Base-by-base conservation (phyloP, 169 alveolate species). In the Plasmodium falciparum region DNA sequence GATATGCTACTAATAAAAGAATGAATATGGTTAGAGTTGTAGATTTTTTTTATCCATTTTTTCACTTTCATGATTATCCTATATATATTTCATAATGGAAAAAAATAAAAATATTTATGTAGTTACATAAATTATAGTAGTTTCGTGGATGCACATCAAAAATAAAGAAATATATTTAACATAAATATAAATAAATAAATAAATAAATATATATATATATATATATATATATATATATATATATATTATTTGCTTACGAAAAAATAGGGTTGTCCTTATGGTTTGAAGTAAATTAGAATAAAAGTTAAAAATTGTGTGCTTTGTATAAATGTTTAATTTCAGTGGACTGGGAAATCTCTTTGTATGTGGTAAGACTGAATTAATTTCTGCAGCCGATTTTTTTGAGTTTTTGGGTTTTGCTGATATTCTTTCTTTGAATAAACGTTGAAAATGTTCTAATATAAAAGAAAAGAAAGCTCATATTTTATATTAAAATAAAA, bases 351-450 rank as follows among this genome's bases (percentile, higher is more conserved):
- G 80, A 56, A 83, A 61, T 83, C 91, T 47, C 29, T 70, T 69
- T 12, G 85, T 69, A 63, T 83, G 91, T 17, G 71, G 61, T 54
- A 11, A 83, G 49, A 49, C 56, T 33, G 73, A 22, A 52, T 54
- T 22, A 54, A 69, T 83, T 13, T 83, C 74, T 15, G 15, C 52
- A 43, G 33, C 49, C 43, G 74, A 29, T 20, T 83, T 83, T 39
- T 69, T 58, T 39, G 91, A 83, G 50, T 54, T 69, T 39, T 69
- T 83, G 2, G 91, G 91, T 83, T 83, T 83, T 59, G 91, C 91
- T 69, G 74, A 43, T 69, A 83, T 83, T 69, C 91, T 70, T 33
- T 83, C 91, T 83, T 83, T 83, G 70, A 83, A 83, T 43, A 83
- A 24, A 20, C 43, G 54, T 67, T 58, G 33, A 72, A 83, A 83